A percentile compares a stretch with the other conserved stretches of the same genome.
Conservation (phyloP, 2,329 filamentous ascomycete genomes). For the Aspergillus sp. region DNA sequence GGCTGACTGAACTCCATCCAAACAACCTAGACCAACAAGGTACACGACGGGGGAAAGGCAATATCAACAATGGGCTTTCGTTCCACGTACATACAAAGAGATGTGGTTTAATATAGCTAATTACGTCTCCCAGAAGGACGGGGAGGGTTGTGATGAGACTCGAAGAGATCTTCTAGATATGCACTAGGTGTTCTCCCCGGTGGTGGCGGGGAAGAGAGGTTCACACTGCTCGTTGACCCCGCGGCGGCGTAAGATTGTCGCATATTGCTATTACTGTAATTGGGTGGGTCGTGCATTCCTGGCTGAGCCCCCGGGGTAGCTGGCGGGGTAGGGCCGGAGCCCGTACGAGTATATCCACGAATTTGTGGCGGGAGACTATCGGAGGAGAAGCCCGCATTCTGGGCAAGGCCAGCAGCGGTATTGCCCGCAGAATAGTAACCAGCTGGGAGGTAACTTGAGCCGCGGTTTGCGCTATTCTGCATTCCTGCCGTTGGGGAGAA, state of each 20-base stretch:
- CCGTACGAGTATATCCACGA: conserved; percentile 51
- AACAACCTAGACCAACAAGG: background rate
- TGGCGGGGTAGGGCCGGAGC: conserved; percentile 58
- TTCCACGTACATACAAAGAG: background rate
- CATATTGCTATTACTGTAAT: conserved; percentile 20
- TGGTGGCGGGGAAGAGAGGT: conserved; percentile 63
- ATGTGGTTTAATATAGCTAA: background rate
- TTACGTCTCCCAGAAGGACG: conserved; percentile 12
- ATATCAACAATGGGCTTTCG: background rate
- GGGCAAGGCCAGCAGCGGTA: conserved; percentile 48
- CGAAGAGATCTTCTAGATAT: conserved; percentile 86
- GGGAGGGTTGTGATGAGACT: conserved; percentile 58
- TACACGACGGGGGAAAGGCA: background rate
- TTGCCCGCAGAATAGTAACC: conserved; percentile 82
- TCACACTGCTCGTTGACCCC: conserved; percentile 60
- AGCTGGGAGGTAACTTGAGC: conserved; percentile 78
- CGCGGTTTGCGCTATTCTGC: conserved; percentile 60
- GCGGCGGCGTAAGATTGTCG: conserved; percentile 33
- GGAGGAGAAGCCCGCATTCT: conserved; percentile 42
- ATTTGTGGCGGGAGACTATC: conserved; percentile 64
- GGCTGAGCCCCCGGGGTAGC: conserved; percentile 59
- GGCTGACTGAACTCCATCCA: background rate
- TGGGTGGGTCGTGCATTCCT: conserved; percentile 36
- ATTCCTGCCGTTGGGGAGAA: conserved; percentile 82
- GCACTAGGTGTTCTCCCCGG: conserved; percentile 79